Evolutionary conservation across 2,329 filamentous ascomycete genomes (phyloP), one percentile per base, ranked within the genome.

Genomic region (Boeremia lycopersici): DNA sequence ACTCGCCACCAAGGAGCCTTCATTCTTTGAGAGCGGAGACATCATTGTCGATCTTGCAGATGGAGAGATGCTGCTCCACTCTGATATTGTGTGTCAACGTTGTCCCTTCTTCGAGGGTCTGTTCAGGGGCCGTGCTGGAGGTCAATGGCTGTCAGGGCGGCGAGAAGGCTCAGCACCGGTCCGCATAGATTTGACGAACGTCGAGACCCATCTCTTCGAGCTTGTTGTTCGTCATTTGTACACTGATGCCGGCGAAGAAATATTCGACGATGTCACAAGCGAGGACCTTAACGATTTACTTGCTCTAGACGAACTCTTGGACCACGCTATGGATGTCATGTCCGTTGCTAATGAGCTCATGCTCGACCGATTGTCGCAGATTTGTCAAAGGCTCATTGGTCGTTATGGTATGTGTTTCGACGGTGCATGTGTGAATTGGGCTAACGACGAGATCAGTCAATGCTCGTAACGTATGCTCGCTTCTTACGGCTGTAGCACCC

Each of bases 91-190:
- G 31, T 93, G 91, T 61, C 87, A 88, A 66, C 83, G 95, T 61
- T 97, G 93, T 65, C 92, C 91, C 0, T 99, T 97, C 81, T 99
- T 99, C 61, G 82, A 93, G 59, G 90, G 89, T 1, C 81, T 99
- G 38, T 98, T 97, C 74, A 82, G 90, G 64, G 95, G 95, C n/a
- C 87, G 91, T 38, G 91, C 95, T 7, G 83, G 84, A 35, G 95
- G 95, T 0, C 84, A 85, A 63, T 99, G 95, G 95, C 81, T 99
- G 17, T 83, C 87, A 43, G 83, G 84, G 29, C 85, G 92, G 48
- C 85, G 86, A n/a, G 76, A 56, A 69, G 66, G 73, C 6, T 71
- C 73, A 68, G 78, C 84, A 25, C 74, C 78, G 12, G 79, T 96
- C 51, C 82, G 81, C 33, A 86, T 99, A 38, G 91, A 99, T 67